Percentiles rank a stretch among this genome's conserved stretches.
These are phyloP conservation scores for Neonectria ditissima DNA, from an alignment of 2,329 filamentous ascomycete species.

Conservation along the genomic window DNA sequence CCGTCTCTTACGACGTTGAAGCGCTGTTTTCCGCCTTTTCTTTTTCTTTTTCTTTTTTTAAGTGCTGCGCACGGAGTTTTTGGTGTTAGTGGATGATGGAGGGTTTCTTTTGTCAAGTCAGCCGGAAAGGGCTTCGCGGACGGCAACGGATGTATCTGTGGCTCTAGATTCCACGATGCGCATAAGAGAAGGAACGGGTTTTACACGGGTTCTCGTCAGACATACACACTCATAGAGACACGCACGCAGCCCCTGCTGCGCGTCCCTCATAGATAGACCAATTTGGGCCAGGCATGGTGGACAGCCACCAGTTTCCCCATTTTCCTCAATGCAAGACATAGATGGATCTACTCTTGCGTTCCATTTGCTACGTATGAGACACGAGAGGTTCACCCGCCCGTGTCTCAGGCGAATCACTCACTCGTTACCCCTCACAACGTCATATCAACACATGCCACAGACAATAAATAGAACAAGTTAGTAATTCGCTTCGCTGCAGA, in stretches of 20 bases:
- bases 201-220: slow-evolving; percentile 6
- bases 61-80: slow-evolving; percentile 38
- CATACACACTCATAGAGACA: slow-evolving; percentile 11
- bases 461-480: neutral
- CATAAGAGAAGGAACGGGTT: slow-evolving; percentile 4
- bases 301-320: neutral
- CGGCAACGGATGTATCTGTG: slow-evolving; percentile 14
- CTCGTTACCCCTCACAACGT: neutral
- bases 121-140: slow-evolving; percentile 8
- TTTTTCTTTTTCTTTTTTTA: slow-evolving; percentile 3
- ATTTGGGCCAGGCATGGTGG: slow-evolving; percentile 9
- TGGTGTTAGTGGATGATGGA: slow-evolving; percentile 31
- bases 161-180: slow-evolving; percentile 19
- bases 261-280: slow-evolving; percentile 14
- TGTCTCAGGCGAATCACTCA: neutral
- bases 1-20: slow-evolving; percentile 17
- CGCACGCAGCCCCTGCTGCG: neutral
- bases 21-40: slow-evolving; percentile 9
- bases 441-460: slow-evolving; percentile 5
- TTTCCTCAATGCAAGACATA: slow-evolving; percentile 18
- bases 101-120: slow-evolving; percentile 19
- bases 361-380: neutral
- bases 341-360: slow-evolving; percentile 5
- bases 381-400: neutral
- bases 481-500: neutral